Conservation (phyloP, 1,139 yeast species). For the Magnusiomyces tetraspermus region DNA sequence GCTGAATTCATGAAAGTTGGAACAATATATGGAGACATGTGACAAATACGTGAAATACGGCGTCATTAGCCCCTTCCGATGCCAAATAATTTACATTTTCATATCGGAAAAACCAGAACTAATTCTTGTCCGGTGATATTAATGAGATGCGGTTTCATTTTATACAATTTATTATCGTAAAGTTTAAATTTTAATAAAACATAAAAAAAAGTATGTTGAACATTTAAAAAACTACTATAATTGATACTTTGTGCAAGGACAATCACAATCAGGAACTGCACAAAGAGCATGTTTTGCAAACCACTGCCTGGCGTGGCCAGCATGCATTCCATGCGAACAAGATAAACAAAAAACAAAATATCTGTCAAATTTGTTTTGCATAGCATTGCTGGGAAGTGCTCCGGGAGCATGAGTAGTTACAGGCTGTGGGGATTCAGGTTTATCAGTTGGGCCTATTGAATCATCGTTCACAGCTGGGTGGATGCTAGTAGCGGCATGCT, state of each 20-base stretch:
- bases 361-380: constrained; percentile 25
- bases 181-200: background rate
- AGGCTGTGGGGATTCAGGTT: background rate
- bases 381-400: too few relatives aligned
- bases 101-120: too few relatives aligned
- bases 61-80: too few relatives aligned
- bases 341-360: constrained; percentile 87
- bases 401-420: background rate
- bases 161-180: too few relatives aligned
- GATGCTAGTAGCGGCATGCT: too few relatives aligned
- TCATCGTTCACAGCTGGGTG: constrained; percentile 2
- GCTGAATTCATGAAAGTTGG: too few relatives aligned
- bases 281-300: constrained; percentile 77
- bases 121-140: too few relatives aligned
- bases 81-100: too few relatives aligned
- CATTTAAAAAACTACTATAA: background rate
- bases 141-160: too few relatives aligned
- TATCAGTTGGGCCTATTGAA: background rate
- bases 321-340: constrained; percentile 91
- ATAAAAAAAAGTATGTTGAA: background rate
- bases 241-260: constrained; percentile 49
- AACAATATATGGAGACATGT: too few relatives aligned
- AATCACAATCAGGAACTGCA: constrained; percentile 89
- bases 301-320: constrained; percentile 95
- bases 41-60: too few relatives aligned